Conservation (phyloP, 176 grass and related monocot genomes). For the Carex kokanica region DNA sequence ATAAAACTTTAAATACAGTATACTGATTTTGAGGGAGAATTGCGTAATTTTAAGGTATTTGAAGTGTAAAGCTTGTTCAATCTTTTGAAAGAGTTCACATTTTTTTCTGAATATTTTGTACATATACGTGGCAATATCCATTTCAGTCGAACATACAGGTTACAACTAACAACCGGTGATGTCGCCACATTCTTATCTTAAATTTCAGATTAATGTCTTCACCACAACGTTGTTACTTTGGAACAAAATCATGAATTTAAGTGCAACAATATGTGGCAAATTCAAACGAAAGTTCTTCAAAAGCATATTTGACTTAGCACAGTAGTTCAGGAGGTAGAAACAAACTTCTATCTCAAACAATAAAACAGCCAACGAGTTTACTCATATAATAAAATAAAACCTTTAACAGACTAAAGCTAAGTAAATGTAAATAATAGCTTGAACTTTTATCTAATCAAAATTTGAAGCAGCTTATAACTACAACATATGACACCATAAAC, state of each 20-base stretch:
- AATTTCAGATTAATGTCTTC: neutral
- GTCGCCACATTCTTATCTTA: neutral
- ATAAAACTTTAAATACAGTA: too few relatives aligned
- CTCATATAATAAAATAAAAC: neutral
- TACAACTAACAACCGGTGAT: too few relatives aligned
- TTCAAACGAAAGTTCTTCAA: neutral
- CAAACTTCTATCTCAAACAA: neutral
- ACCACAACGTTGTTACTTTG: neutral
- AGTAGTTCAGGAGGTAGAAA: neutral
- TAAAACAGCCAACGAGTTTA: neutral
- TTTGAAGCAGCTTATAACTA: neutral
- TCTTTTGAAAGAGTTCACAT: too few relatives aligned
- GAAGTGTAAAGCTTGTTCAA: too few relatives aligned
- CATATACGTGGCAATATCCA: too few relatives aligned
- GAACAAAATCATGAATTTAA: neutral
- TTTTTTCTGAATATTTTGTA: too few relatives aligned
- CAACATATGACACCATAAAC: neutral
- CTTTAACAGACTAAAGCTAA: neutral
- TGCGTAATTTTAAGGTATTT: too few relatives aligned
- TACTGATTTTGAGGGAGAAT: too few relatives aligned
- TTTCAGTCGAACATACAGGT: neutral
- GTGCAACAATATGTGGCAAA: too few relatives aligned
- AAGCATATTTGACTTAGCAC: neutral
- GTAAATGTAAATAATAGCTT: neutral
- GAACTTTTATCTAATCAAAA: constrained; percentile 1